Conservation (phyloP, 176 grass and related monocot species). For the Hsuehochloa calcarea region DNA sequence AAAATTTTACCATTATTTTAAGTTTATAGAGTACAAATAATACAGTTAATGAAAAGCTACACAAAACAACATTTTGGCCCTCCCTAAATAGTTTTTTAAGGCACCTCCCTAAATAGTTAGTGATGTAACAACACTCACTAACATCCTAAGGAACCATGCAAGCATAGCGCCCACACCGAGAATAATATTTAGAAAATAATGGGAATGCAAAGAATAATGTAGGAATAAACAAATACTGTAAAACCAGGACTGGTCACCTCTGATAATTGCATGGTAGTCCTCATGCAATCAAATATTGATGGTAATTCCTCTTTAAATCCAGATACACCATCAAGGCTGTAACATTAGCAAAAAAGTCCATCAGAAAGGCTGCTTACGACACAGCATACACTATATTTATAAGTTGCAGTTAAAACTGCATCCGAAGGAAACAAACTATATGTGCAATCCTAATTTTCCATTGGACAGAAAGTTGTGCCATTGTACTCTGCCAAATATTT, state of each 20-base stretch:
- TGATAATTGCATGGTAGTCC: slow-evolving; percentile 55
- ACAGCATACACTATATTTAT: background rate
- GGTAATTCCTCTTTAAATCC: slow-evolving; percentile 58
- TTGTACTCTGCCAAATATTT: background rate
- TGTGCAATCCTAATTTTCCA: background rate
- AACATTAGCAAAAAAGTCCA: slow-evolving; percentile 23
- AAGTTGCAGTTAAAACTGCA: background rate
- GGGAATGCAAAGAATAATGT: background rate
- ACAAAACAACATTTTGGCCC: background rate
- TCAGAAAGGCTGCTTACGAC: background rate
- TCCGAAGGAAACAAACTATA: background rate
- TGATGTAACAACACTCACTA: background rate
- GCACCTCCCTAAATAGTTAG: background rate
- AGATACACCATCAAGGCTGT: slow-evolving; percentile 51
- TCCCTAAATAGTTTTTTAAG: background rate
- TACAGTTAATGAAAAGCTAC: background rate
- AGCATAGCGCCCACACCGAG: background rate
- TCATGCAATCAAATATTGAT: slow-evolving; percentile 68
- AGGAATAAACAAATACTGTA: slow-evolving; percentile 13
- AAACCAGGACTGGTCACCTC: slow-evolving; percentile 30
- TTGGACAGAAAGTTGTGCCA: background rate
- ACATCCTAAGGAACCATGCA: background rate
- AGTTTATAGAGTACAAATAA: background rate
- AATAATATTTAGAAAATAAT: background rate
- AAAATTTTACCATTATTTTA: background rate